A percentile compares a stretch with the other conserved stretches of the same genome.
Evolutionary conservation across 805 yeast species (phyloP).

Genomic region (Wickerhamiella australiensis): DNA sequence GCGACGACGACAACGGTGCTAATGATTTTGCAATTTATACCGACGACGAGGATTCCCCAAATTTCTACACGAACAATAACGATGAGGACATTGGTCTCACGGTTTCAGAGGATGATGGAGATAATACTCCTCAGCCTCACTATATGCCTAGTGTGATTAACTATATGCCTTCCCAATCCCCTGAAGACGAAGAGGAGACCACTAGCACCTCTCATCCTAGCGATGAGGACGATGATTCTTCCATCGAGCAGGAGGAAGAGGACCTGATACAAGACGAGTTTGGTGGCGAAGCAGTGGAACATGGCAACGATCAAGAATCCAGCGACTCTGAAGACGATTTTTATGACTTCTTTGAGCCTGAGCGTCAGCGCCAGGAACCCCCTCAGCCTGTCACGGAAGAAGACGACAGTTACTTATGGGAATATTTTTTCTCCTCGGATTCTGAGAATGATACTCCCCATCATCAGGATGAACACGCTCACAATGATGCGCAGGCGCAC

Average conservation of each 20-base stretch:
- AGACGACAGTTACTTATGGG: conserved; percentile 64
- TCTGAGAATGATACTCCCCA: conserved; percentile 26
- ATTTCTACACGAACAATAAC: conserved; percentile 23
- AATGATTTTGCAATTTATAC: conserved; percentile 23
- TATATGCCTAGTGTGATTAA: conserved; percentile 23
- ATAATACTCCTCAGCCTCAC: conserved; percentile 13
- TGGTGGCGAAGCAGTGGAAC: conserved; percentile 24
- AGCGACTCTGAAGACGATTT: conserved; percentile 21
- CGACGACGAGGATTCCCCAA: conserved; percentile 23
- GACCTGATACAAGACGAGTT: conserved; percentile 29
- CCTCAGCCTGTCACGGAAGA: conserved; percentile 32
- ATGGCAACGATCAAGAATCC: conserved; percentile 17
- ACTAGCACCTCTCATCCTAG: conserved; percentile 36
- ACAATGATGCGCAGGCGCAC: conserved; percentile 19
- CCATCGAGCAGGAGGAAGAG: conserved; percentile 31
- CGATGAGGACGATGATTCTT: conserved; percentile 26
- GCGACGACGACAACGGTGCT: conserved; percentile 11
- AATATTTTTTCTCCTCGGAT: conserved; percentile 49
- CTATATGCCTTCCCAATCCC: conserved; percentile 34
- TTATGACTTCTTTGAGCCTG: conserved; percentile 13
- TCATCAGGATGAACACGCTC: conserved; percentile 26
- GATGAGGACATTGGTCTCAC: conserved; percentile 30
- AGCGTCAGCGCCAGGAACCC: neutral
- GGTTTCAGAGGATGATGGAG: conserved; percentile 38
- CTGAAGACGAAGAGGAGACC: conserved; percentile 34